phyloP scores from a whole-genome alignment of 306 rosid species.

The Medicago truncatula region MtrunA17r5.0-ANR NC_053045.1:16172001-16172500 shows the following conservation, averaged over 20 bases:
- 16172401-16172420: slow-evolving; percentile 43
- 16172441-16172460: slow-evolving; percentile 94
- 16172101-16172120: no score
- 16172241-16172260: background rate
- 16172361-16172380: slow-evolving; percentile 4
- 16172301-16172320: background rate
- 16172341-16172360: background rate
- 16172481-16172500: slow-evolving; percentile 77
- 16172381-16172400: background rate
- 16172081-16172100: no score
- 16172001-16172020: no score
- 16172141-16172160: no score
- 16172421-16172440: slow-evolving; percentile 77
- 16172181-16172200: no score
- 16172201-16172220: background rate
- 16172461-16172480: slow-evolving; percentile 85
- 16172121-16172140: no score
- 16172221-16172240: no score
- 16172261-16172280: background rate
- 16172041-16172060: no score
- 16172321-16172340: slow-evolving; percentile 8
- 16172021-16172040: no score
- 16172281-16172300: no score
- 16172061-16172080: no score
- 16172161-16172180: no score